These are phyloP conservation scores for Tetrapisispora fleetii DNA, from an alignment of 805 yeast species.

Conservation along the genomic window DNA sequence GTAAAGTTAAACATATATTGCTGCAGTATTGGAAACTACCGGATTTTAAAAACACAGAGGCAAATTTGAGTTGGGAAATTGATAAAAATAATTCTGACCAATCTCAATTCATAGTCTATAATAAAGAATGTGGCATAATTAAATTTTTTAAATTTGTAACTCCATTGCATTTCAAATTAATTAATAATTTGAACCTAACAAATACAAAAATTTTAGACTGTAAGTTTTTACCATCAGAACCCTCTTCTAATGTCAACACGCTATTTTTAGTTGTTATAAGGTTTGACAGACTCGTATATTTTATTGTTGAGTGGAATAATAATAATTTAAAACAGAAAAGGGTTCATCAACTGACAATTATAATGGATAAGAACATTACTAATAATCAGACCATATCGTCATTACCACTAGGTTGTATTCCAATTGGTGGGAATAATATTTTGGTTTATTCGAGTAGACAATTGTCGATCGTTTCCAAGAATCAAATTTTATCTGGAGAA, in stretches of 20 bases:
- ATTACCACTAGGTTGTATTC: constrained; percentile 10
- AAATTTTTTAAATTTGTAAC: constrained; percentile 16
- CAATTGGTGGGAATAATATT: constrained; percentile 13
- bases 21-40: constrained; percentile 19
- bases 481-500: constrained; percentile 26
- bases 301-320: constrained; percentile 23
- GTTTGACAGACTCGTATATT: constrained; percentile 14
- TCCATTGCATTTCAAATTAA: constrained; percentile 11
- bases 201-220: constrained; percentile 10
- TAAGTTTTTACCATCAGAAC: constrained; percentile 11
- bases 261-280: constrained; percentile 15
- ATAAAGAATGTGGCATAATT: constrained; percentile 9
- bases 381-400: not conserved
- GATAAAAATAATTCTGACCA: constrained; percentile 5
- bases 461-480: constrained; percentile 16
- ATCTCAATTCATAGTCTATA: constrained; percentile 11
- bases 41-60: not conserved
- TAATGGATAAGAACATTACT: constrained; percentile 6
- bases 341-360: constrained; percentile 22
- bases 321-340: constrained; percentile 10
- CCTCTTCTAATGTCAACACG: constrained; percentile 3
- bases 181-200: constrained; percentile 16
- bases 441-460: constrained; percentile 9
- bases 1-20: constrained; percentile 3
- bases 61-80: constrained; percentile 13